Evolutionary conservation across 2,329 filamentous ascomycete species (phyloP), one percentile per base, ranked within the genome.

Genomic region (Phoma sp.): DNA sequence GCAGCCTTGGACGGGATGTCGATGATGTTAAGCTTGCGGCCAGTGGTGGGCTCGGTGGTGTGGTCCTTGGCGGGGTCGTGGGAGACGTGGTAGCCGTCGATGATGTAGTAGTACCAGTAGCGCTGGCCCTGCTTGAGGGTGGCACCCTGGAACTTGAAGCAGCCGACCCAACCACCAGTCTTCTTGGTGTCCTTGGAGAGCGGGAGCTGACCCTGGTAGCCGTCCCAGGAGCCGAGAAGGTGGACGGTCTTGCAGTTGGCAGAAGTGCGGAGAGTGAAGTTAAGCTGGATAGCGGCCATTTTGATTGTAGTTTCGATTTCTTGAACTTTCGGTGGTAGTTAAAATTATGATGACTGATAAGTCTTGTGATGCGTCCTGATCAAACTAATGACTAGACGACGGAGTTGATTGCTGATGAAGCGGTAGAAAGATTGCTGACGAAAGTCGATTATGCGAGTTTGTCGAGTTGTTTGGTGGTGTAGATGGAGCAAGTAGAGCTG

Each of bases 101-200:
- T 95, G 87, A 98, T 97, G 85, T 97, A 99, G 87, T 99, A 99
- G 88, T 98, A 99, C 95, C 95, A 99, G 87, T 98, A 98, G 76
- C 94, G 89, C 76, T 91, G 88, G 76, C 94, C 92, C 70, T 91
- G 84, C 82, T 94, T 88, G 70, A 98, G 85, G 57, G 91, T 94
- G 60, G 86, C 81, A 75, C 89, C 89, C 80, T 95, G 90, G 82
- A 99, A 97, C 81, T 92, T 89, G 84, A 99, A 97, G 72, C 92
- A 96, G 74, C 94, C 95, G 77, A 93, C 91, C 92, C 94, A 98
- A 68, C 90, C 90, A 74, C 92, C 92, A 53, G 89, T 87, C 84
- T 96, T 96, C 80, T 88, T 88, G 43, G 89, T 85, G 73, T 96
- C 92, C 82, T 92, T 93, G 80, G 92, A 92, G 69, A 98, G 90